Percentiles rank a stretch among this genome's conserved stretches.
Evolutionary conservation across 108 stramenopile genomes (phyloP).

Genomic region (Pseudonitzschia multistriata): DNA sequence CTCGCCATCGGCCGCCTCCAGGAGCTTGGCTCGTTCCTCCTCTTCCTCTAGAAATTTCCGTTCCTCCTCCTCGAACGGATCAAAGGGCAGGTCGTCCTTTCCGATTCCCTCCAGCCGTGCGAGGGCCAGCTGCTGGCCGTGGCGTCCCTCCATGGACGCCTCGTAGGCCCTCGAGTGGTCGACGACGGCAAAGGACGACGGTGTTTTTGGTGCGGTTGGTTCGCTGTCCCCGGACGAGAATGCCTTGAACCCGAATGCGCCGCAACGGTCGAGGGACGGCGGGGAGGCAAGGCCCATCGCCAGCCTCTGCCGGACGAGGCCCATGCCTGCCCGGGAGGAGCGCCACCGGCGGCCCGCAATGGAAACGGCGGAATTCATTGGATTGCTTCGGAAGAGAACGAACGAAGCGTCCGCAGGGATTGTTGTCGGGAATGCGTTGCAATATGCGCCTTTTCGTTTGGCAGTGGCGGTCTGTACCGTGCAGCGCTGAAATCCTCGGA

Average conservation of each 20-base stretch:
- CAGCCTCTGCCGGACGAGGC: neutral
- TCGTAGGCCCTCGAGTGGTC: slow-evolving; percentile 75
- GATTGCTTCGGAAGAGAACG: no score
- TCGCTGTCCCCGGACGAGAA: neutral
- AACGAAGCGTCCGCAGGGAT: no score
- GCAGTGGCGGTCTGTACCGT: no score
- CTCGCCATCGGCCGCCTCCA: slow-evolving; percentile 22
- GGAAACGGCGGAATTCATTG: slow-evolving; percentile 1
- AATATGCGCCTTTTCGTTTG: no score
- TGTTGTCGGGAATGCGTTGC: no score
- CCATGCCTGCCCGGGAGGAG: neutral
- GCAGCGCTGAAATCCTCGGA: no score
- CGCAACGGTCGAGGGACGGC: neutral
- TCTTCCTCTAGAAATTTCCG: slow-evolving; percentile 22
- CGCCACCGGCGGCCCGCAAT: neutral
- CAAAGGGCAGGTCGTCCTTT: slow-evolving; percentile 73
- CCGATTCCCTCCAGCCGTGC: slow-evolving; percentile 65
- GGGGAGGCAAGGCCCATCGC: neutral
- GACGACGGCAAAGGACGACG: slow-evolving; percentile 39
- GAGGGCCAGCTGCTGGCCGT: slow-evolving; percentile 69
- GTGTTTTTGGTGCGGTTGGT: neutral
- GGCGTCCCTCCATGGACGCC: slow-evolving; percentile 53
- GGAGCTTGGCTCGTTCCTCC: slow-evolving; percentile 6
- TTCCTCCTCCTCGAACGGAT: slow-evolving; percentile 74
- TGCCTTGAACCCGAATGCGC: neutral